Conservation (phyloP, 1,139 yeast species). For the Hansenula anomala region DNA sequence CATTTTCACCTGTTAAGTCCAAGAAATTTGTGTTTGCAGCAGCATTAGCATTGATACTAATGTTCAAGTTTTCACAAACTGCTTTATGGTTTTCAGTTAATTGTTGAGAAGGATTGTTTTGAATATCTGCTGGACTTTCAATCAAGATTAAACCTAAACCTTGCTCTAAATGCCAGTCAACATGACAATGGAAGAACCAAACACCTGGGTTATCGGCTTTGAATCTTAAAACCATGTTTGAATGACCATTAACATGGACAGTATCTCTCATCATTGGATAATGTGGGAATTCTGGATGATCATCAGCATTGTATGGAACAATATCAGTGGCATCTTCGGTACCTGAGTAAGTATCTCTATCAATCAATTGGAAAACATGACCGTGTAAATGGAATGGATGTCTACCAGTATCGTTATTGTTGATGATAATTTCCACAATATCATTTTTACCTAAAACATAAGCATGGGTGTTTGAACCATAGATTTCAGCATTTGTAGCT, state of each 20-base stretch:
- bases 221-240: conserved; percentile 67
- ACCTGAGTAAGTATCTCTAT: conserved; percentile 36
- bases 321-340: no score
- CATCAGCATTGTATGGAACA: conserved; percentile 45
- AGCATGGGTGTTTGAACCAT: conserved; percentile 78
- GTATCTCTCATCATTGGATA: conserved; percentile 72
- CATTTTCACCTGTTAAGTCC: conserved; percentile 68
- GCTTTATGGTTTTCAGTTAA: conserved; percentile 53
- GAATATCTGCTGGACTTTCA: conserved; percentile 70
- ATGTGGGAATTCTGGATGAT: conserved; percentile 57
- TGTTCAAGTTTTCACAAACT: conserved; percentile 51
- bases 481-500: conserved; percentile 51
- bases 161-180: conserved; percentile 91
- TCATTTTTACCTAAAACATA: conserved; percentile 67
- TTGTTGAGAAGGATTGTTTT: conserved; percentile 39
- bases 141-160: conserved; percentile 73
- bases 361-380: conserved; percentile 65
- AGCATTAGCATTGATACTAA: conserved; percentile 69
- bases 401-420: conserved; percentile 69
- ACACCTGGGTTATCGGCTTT: conserved; percentile 85
- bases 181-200: conserved; percentile 93
- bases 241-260: conserved; percentile 58
- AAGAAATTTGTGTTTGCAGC: conserved; percentile 71
- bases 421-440: conserved; percentile 60
- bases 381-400: conserved; percentile 93